Evolutionary conservation across 345 rosid genomes (phyloP), one percentile per base, ranked within the genome.

Genomic region (Eucalyptus polyanthemos): DNA sequence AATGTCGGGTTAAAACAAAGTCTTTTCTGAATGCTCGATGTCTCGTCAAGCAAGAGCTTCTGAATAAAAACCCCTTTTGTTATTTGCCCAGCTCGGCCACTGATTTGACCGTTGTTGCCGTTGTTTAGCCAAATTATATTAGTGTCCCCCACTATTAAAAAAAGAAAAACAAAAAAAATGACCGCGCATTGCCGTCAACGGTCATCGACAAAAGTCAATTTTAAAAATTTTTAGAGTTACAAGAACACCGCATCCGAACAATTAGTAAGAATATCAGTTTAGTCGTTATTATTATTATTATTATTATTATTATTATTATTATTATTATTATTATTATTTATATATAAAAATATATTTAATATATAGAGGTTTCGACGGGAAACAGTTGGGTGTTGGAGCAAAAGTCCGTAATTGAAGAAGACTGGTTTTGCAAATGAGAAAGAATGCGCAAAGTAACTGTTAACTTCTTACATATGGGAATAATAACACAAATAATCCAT

Each of bases 361-460:
- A n/a, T n/a, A 34, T 34, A 34, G 34, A 34, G 34, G 34, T 34
- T 34, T 34, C 34, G 34, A 34, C 34, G 0, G 14, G 19, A 65
- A 14, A 65, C 3, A 8, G 69, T 27, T 13, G 31, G 34, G 31
- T 25, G 4, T 27, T 11, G 15, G 67, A 54, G 9, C 25, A 54
- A 54, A 54, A 21, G 58, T 54, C 58, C 2, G 25, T 19, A 54
- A 62, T 4, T 24, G 34, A 29, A 29, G 4, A 65, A n/a, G 19
- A 65, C 2, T 65, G 4, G 8, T n/a, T n/a, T 65, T 5, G 34
- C 10, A 12, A 27, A 27, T 13, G 69, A 14, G 69, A 60, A 60
- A 58, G 4, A 58, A 11, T 5, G 7, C 0, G 1, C 56, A 3
- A 7, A 51, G 22, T 51, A 51, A 51, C 0, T 1, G 2, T 1